Conservation (phyloP, 2,329 filamentous ascomycete genomes). For the Claviceps fusiformis region DNA sequence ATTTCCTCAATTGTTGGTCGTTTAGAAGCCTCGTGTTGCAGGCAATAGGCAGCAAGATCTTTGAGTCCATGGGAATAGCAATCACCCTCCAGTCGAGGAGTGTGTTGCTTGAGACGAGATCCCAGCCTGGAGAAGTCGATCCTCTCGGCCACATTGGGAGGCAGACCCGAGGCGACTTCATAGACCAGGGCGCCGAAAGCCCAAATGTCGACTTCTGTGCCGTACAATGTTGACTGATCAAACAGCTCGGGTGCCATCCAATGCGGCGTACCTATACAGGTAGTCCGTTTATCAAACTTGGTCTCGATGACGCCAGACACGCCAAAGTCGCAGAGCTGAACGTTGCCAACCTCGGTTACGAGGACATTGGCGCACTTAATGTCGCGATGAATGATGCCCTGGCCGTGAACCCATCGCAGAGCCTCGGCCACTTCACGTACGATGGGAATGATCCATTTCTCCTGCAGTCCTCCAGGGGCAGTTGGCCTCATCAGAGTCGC, state of each 20-base stretch:
- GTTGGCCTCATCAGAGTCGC: slow-evolving; percentile 59
- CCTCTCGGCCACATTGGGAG: slow-evolving; percentile 51
- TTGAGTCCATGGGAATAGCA: slow-evolving; percentile 56
- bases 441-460: slow-evolving; percentile 58
- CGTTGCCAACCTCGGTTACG: slow-evolving; percentile 60
- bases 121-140: slow-evolving; percentile 35
- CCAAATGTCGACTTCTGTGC: slow-evolving; percentile 70
- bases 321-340: slow-evolving; percentile 77
- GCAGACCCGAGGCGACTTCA: slow-evolving; percentile 67
- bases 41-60: slow-evolving; percentile 58
- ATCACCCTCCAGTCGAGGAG: slow-evolving; percentile 57
- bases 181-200: slow-evolving; percentile 70
- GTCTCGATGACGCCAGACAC: slow-evolving; percentile 67
- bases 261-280: slow-evolving; percentile 69
- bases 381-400: slow-evolving; percentile 57
- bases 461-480: slow-evolving; percentile 48
- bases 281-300: slow-evolving; percentile 63
- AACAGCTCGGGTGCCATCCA: slow-evolving; percentile 81
- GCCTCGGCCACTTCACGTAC: slow-evolving; percentile 53
- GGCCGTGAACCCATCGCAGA: slow-evolving; percentile 52
- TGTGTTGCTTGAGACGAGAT: slow-evolving; percentile 43
- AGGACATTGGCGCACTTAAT: slow-evolving; percentile 70
- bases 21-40: slow-evolving; percentile 53
- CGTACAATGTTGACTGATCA: slow-evolving; percentile 49
- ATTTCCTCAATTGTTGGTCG: slow-evolving; percentile 58